Evolutionary conservation across 768 basidiomycete genomes (phyloP).

Genomic region (Harrya chromipes): DNA sequence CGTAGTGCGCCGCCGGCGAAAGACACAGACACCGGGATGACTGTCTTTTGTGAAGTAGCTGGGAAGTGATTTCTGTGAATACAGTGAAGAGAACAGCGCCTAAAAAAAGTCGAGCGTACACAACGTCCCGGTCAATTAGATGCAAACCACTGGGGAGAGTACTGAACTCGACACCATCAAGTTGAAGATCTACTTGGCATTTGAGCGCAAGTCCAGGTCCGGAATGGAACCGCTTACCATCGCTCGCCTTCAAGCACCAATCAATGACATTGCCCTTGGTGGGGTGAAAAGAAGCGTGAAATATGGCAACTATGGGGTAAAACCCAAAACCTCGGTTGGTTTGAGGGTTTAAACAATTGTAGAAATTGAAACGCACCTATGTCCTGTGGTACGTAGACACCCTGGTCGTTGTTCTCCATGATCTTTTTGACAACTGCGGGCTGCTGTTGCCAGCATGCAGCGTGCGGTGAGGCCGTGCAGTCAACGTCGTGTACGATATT

Average conservation of each 20-base stretch:
- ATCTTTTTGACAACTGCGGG: constrained; percentile 16
- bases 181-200: constrained; percentile 48
- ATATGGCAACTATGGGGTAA: constrained; percentile 61
- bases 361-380: constrained; percentile 38
- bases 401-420: constrained; percentile 31
- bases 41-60: constrained; percentile 73
- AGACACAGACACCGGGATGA: constrained; percentile 71
- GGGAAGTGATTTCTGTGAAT: constrained; percentile 12
- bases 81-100: neutral
- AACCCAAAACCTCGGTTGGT: neutral
- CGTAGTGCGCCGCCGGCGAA: constrained; percentile 62
- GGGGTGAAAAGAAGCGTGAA: constrained; percentile 82
- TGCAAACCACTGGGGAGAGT: constrained; percentile 81
- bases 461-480: constrained; percentile 11
- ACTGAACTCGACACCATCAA: constrained; percentile 76
- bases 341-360: neutral
- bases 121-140: constrained; percentile 71
- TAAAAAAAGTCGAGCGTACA: constrained; percentile 47
- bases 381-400: constrained; percentile 47
- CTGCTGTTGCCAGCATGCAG: constrained; percentile 23
- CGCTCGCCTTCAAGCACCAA: constrained; percentile 70
- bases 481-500: constrained; percentile 12
- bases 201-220: neutral
- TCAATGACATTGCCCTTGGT: constrained; percentile 78
- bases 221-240: constrained; percentile 43